These are phyloP conservation scores for Diaporthe sp. DNA, from an alignment of 2,329 filamentous ascomycete species.

Conservation along the genomic window DNA sequence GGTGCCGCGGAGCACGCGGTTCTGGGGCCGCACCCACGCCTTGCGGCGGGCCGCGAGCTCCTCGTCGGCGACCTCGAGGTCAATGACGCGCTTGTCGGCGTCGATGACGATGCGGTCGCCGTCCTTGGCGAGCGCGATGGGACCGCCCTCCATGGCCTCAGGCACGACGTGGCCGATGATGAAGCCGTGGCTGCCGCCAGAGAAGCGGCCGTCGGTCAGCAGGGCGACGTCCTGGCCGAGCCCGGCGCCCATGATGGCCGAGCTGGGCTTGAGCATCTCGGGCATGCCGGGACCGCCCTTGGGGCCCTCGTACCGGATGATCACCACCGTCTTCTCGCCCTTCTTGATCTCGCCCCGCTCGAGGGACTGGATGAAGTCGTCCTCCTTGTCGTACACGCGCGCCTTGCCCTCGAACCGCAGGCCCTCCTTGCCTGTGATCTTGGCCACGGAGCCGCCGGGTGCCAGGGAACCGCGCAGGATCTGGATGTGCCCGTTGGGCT, in stretches of 20 bases:
- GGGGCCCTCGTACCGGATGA: conserved; percentile 93
- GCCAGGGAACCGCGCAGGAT: conserved; percentile 89
- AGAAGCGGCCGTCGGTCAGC: conserved; percentile 82
- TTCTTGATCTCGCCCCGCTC: conserved; percentile 83
- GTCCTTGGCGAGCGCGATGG: conserved; percentile 84
- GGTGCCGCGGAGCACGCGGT: conserved; percentile 73
- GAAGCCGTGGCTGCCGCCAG: conserved; percentile 87
- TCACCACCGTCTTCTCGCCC: conserved; percentile 88
- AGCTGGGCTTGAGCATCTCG: conserved; percentile 93
- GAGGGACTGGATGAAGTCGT: conserved; percentile 82
- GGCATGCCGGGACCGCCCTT: conserved; percentile 96
- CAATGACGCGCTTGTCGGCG: conserved; percentile 77
- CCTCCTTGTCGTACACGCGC: conserved; percentile 86
- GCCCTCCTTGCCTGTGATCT: conserved; percentile 97
- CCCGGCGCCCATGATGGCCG: conserved; percentile 91
- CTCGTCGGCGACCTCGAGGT: conserved; percentile 75
- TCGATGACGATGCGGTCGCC: conserved; percentile 88
- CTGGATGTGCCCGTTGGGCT: conserved; percentile 87
- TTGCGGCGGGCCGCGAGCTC: conserved; percentile 71
- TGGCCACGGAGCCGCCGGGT: conserved; percentile 88
- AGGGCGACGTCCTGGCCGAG: conserved; percentile 82
- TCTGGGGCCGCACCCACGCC: conserved; percentile 72
- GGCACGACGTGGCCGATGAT: conserved; percentile 90
- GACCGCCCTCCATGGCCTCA: conserved; percentile 87
- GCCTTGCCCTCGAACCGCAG: conserved; percentile 84